A percentile compares a stretch with the other conserved stretches of the same genome.
Evolutionary conservation across 768 basidiomycete species (phyloP).

Genomic region (Leccinum ochraceum): DNA sequence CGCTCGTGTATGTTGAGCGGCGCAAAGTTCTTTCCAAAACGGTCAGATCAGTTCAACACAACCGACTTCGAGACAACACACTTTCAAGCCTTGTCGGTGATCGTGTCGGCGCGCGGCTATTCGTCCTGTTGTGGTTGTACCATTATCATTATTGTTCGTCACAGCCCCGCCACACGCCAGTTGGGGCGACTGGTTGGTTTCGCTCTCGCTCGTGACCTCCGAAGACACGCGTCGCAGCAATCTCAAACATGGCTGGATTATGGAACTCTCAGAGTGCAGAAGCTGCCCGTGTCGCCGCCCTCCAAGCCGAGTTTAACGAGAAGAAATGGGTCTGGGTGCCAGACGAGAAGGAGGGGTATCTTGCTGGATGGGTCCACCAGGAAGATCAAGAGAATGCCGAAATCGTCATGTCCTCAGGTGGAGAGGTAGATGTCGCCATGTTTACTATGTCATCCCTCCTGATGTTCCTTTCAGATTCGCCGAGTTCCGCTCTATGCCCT

Average conservation of each 20-base stretch:
- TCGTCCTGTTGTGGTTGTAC: constrained; percentile 3
- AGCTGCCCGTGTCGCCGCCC: constrained; percentile 80
- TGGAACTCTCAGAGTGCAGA: constrained; percentile 59
- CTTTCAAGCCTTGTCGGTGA: constrained; percentile 1
- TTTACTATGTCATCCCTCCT: constrained; percentile 2
- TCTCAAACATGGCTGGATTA: constrained; percentile 46
- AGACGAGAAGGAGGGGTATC: constrained; percentile 88
- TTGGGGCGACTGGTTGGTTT: neutral
- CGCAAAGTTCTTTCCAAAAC: constrained; percentile 15
- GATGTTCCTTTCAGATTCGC: constrained; percentile 46
- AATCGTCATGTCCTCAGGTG: constrained; percentile 81
- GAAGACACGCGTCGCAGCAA: constrained; percentile 2
- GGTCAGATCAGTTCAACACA: neutral
- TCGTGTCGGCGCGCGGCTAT: neutral
- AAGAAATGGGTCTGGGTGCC: constrained; percentile 99
- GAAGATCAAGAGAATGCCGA: constrained; percentile 84
- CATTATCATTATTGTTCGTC: constrained; percentile 3
- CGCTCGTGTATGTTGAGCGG: neutral
- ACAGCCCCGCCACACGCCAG: neutral
- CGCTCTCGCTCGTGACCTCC: neutral
- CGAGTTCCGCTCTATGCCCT: constrained; percentile 76
- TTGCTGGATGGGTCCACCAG: constrained; percentile 90
- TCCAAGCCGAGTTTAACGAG: constrained; percentile 96
- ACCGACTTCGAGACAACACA: neutral
- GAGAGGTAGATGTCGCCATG: constrained; percentile 57